Base-by-base conservation (phyloP, 371 early-diverging fungal genomes). In the Mucor indicus region DNA sequence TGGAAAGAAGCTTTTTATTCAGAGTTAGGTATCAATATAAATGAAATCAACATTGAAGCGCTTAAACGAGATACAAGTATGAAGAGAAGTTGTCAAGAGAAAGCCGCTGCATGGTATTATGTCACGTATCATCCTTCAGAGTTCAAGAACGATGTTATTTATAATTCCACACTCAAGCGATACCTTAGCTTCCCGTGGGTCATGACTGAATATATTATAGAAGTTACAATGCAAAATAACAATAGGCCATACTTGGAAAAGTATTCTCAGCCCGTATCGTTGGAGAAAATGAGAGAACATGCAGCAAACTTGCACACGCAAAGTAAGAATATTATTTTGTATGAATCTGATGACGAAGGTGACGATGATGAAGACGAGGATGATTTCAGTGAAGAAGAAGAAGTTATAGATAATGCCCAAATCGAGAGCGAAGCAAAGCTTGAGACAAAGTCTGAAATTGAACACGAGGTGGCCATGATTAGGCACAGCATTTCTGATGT, bases 101-200 rank as follows among this genome's bases (percentile, higher is more conserved):
- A 84, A 44, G 89, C 85, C 1, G 77, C 79, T 2, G 85, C 86
- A 0, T 86, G 84, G 86, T 88, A 88, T 42, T 81, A 79, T 25
- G 83, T 80, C 4, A 77, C 83, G 0, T 88, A 88, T 48, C 69
- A 80, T 44, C 62, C 61, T 0, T 35, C 56, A 5, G 71, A 71
- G 38, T 36, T 29, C 21, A 62, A 38, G 24, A 50, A 29, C 1
- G 45, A 30, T 17, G 37, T 29, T 2, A 19, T 50, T n/a, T 50
- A 50, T 16, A 48, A 38, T 1, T 23, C 43, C 1, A 23, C 45
- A 3, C n/a, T 47, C 20, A 9, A 12, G 11, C 21, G 48, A 30
- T 60, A 48, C 21, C 60, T 77, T 44, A 73, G 81, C 11, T 86
- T 86, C 54, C 73, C 77, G 8, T 86, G 86, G 86, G 52, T 81